These are phyloP conservation scores for Phytopythium mirpurense DNA, from an alignment of 352 stramenopile genomes.

Conservation along the genomic window DNA sequence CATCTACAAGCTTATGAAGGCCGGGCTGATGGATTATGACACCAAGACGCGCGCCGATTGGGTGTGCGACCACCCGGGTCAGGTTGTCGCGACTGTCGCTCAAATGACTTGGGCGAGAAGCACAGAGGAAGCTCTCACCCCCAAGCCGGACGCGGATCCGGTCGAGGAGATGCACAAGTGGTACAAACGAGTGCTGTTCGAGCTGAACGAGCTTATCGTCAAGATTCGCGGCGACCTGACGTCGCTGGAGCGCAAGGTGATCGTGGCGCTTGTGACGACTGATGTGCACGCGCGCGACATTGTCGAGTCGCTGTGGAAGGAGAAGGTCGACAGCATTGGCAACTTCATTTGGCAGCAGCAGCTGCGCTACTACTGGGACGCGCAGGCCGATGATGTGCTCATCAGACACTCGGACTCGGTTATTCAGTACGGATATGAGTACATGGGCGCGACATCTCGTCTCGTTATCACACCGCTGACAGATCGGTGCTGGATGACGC, in stretches of 20 bases:
- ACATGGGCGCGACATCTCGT: slow-evolving; percentile 90
- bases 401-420: slow-evolving; percentile 86
- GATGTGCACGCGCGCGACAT: slow-evolving; percentile 92
- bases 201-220: slow-evolving; percentile 90
- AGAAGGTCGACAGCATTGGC: slow-evolving; percentile 55
- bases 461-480: slow-evolving; percentile 87
- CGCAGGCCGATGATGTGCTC: slow-evolving; percentile 82
- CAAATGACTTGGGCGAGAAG: slow-evolving; percentile 92
- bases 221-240: slow-evolving; percentile 89
- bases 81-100: slow-evolving; percentile 91
- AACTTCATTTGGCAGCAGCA: slow-evolving; percentile 96
- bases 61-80: slow-evolving; percentile 87
- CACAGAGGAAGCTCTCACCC: slow-evolving; percentile 79
- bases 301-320: slow-evolving; percentile 62
- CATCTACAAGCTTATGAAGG: slow-evolving; percentile 92
- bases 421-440: slow-evolving; percentile 94
- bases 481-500: slow-evolving; percentile 95
- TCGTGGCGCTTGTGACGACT: slow-evolving; percentile 92
- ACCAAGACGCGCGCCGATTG: slow-evolving; percentile 73
- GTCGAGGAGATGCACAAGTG: slow-evolving; percentile 58
- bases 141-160: slow-evolving; percentile 11
- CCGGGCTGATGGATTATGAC: slow-evolving; percentile 89
- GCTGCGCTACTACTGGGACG: slow-evolving; percentile 92
- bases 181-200: slow-evolving; percentile 70
- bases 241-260: slow-evolving; percentile 88